phyloP scores from a whole-genome alignment of 257 asterid species.

The Cinchona pubescens region DNA sequence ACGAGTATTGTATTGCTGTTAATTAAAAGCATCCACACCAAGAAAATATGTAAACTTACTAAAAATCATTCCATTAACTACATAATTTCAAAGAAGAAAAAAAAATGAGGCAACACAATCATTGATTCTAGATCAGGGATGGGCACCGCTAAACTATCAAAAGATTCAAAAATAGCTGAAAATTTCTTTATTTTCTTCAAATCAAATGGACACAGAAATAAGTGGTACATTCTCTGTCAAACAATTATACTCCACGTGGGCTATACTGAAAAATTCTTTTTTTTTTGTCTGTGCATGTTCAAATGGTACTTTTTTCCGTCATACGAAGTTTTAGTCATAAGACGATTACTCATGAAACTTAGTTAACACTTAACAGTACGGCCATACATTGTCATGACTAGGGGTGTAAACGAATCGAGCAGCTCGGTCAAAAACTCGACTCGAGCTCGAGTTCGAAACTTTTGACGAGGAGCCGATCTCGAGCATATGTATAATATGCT shows the following conservation, averaged over 20 bases:
- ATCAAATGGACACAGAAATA: background rate
- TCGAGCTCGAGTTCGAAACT: no score
- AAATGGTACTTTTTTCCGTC: background rate
- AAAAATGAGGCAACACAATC: background rate
- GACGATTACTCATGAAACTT: background rate
- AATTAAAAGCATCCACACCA: background rate
- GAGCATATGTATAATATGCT: no score
- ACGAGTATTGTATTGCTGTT: background rate
- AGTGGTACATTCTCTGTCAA: background rate
- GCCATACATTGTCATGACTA: background rate
- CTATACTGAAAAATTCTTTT: no score
- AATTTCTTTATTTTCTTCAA: background rate
- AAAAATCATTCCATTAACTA: background rate
- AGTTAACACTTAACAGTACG: background rate
- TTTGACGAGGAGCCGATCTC: no score
- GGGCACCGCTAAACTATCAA: background rate
- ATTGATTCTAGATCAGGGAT: background rate
- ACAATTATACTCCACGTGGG: background rate
- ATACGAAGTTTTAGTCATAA: background rate
- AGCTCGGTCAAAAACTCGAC: no score
- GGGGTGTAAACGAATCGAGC: no score
- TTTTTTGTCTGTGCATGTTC: background rate
- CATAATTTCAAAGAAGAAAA: no score
- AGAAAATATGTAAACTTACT: background rate
- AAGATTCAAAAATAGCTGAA: background rate